phyloP scores from a whole-genome alignment of 129 eudicot species.

The Apium graveolens region DNA sequence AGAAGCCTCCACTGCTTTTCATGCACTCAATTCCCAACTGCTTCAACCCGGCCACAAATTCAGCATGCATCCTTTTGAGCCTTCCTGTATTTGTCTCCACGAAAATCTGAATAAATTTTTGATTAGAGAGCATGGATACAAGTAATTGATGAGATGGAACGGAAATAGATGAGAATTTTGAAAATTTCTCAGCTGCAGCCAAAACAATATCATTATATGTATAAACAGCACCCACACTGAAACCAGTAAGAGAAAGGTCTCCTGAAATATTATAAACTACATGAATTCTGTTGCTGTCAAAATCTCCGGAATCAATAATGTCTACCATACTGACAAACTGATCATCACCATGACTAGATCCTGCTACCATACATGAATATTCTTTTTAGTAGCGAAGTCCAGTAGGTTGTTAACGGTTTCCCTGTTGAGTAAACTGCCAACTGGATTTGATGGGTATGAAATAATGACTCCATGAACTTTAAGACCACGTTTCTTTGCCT shows the following conservation, averaged over 20 bases:
- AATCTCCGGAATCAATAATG: conserved; percentile 47
- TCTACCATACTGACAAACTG: conserved; percentile 81
- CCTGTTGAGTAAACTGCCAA: conserved; percentile 44
- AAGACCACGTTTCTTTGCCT: conserved; percentile 74
- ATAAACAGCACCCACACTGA: conserved; percentile 50
- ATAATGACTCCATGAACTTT: conserved; percentile 70
- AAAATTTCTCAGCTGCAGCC: conserved; percentile 56
- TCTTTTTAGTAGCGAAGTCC: conserved; percentile 80
- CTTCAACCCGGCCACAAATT: conserved; percentile 50
- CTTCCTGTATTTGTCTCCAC: conserved; percentile 40
- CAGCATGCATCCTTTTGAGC: conserved; percentile 29
- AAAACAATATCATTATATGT: conserved; percentile 44
- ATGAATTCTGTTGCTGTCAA: conserved; percentile 52
- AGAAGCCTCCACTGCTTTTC: conserved; percentile 51
- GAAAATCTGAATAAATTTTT: conserved; percentile 33
- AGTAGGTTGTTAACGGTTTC: conserved; percentile 59
- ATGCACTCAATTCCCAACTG: conserved; percentile 61
- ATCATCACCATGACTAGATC: conserved; percentile 42
- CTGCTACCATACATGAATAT: conserved; percentile 56
- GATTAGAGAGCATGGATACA: conserved; percentile 56
- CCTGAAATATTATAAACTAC: conserved; percentile 55
- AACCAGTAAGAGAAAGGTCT: conserved; percentile 60
- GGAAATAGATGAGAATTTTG: conserved; percentile 60
- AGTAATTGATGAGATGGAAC: conserved; percentile 57
- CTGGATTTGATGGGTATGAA: conserved; percentile 81